phyloP scores from a whole-genome alignment of 1,139 yeast species.

The Williopsis jadinii region DNA sequence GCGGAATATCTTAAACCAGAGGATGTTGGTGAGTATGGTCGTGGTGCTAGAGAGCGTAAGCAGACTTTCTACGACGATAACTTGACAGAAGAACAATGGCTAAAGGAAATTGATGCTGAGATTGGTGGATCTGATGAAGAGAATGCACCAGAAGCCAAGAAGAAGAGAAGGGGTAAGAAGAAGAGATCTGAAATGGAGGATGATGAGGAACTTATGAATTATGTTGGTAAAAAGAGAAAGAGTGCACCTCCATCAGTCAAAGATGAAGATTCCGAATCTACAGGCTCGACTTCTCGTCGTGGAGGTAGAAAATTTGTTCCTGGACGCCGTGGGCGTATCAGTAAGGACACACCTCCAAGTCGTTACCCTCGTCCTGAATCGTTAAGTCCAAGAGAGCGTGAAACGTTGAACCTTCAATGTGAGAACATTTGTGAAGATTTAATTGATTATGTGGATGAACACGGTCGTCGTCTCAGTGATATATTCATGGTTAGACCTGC shows the following conservation, averaged over 20 bases:
- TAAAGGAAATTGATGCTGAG: slow-evolving; percentile 50
- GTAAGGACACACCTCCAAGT: slow-evolving; percentile 23
- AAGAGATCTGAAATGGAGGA: slow-evolving; percentile 11
- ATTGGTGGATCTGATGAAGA: slow-evolving; percentile 37
- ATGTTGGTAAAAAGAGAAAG: slow-evolving; percentile 19
- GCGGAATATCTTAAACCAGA: slow-evolving; percentile 41
- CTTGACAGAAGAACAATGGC: slow-evolving; percentile 75
- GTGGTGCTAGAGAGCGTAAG: slow-evolving; percentile 65
- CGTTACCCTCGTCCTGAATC: slow-evolving; percentile 34
- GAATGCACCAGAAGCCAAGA: slow-evolving; percentile 9
- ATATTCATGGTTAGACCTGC: slow-evolving; percentile 67
- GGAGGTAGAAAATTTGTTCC: slow-evolving; percentile 7
- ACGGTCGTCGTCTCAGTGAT: slow-evolving; percentile 42
- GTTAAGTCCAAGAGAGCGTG: slow-evolving; percentile 36
- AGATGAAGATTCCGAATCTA: slow-evolving; percentile 5
- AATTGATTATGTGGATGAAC: slow-evolving; percentile 37
- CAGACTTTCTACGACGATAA: slow-evolving; percentile 54
- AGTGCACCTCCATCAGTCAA: slow-evolving; percentile 12
- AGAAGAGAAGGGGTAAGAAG: slow-evolving; percentile 15
- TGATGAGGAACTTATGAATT: slow-evolving; percentile 3
- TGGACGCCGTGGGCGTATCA: slow-evolving; percentile 20
- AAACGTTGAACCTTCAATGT: slow-evolving; percentile 34
- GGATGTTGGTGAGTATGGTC: slow-evolving; percentile 36
- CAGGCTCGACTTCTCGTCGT: slow-evolving; percentile 12
- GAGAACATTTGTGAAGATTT: slow-evolving; percentile 40